A percentile compares a stretch with the other conserved stretches of the same genome.
Evolutionary conservation across 2,329 filamentous ascomycete genomes (phyloP).

Genomic region (Alternaria panax): DNA sequence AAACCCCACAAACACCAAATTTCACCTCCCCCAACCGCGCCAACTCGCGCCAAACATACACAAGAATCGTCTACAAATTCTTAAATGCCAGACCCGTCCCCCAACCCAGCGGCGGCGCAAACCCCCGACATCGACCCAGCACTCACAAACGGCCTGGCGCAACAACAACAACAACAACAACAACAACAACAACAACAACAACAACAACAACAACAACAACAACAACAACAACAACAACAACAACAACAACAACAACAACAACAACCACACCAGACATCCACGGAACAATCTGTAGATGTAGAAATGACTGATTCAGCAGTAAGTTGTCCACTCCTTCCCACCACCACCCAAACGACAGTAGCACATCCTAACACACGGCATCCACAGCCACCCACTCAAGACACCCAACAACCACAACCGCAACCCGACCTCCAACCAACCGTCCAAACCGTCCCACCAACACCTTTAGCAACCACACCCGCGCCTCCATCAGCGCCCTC

Average conservation of each 20-base stretch:
- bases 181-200: no score
- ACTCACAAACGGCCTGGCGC: constrained; percentile 30
- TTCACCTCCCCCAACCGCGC: neutral
- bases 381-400: neutral
- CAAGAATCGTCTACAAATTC: constrained; percentile 3
- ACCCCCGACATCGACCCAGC: constrained; percentile 24
- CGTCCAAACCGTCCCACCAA: constrained; percentile 20
- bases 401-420: neutral
- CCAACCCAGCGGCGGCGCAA: constrained; percentile 17
- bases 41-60: constrained; percentile 1
- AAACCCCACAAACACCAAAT: neutral
- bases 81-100: constrained; percentile 9
- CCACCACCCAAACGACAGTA: neutral
- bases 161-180: constrained; percentile 1
- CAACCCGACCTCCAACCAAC: constrained; percentile 7
- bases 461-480: constrained; percentile 9
- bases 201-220: no score
- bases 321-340: neutral
- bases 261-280: no score
- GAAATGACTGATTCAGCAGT: constrained; percentile 42
- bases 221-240: no score
- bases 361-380: neutral
- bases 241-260: no score
- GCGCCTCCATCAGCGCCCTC: constrained; percentile 7
- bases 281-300: constrained; percentile 30